Evolutionary conservation across 2,329 filamentous ascomycete species (phyloP).

Genomic region (Cercospora janseana): DNA sequence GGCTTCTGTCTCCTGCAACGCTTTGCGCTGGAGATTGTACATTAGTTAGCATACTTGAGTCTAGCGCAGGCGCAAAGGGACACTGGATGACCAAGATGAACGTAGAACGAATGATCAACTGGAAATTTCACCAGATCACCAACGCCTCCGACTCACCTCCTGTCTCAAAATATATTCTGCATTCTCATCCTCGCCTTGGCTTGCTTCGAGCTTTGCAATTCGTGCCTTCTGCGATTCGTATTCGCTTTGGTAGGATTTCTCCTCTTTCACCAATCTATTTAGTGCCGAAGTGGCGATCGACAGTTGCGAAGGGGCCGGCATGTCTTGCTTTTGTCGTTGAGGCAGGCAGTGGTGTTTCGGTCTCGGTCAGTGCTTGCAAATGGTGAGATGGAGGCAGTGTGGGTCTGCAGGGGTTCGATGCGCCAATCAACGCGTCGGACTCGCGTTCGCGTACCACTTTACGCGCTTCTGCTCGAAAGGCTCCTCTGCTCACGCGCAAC

Average conservation of each 20-base stretch:
- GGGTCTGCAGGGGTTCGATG: neutral
- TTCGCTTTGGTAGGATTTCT: constrained; percentile 86
- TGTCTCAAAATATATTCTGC: constrained; percentile 77
- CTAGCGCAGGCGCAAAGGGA: neutral
- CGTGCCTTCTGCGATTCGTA: constrained; percentile 70
- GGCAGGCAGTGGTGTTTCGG: constrained; percentile 1
- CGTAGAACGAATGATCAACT: constrained; percentile 8
- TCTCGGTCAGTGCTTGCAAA: constrained; percentile 11
- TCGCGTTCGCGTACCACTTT: constrained; percentile 9
- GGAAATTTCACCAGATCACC: neutral
- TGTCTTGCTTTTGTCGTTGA: constrained; percentile 41
- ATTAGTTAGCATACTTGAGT: constrained; percentile 16
- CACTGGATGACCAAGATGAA: neutral
- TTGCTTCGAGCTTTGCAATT: constrained; percentile 60
- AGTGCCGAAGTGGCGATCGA: constrained; percentile 77
- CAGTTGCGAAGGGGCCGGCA: constrained; percentile 75
- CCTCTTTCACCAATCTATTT: constrained; percentile 84
- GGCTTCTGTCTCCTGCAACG: constrained; percentile 81
- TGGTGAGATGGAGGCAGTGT: neutral
- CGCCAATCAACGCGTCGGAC: constrained; percentile 6
- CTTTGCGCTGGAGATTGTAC: constrained; percentile 60
- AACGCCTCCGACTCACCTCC: constrained; percentile 60
- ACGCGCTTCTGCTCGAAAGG: constrained; percentile 8
- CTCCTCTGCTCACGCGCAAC: neutral
- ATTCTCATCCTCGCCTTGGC: constrained; percentile 62